Conservation (phyloP, 2,329 filamentous ascomycete species). For the Colletotrichum viniferum region DNA sequence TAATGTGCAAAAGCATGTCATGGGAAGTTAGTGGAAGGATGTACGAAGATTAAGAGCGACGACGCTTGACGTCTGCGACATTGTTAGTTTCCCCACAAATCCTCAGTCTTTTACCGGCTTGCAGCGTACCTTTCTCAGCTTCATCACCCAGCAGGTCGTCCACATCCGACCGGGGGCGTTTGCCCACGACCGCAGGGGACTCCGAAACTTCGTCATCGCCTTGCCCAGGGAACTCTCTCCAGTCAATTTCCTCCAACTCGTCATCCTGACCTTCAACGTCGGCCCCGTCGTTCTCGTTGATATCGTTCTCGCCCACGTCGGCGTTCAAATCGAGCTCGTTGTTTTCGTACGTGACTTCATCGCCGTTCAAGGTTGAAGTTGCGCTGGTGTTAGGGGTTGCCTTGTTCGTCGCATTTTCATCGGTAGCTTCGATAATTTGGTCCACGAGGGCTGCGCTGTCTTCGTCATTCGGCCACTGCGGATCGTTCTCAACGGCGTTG, state of each 20-base stretch:
- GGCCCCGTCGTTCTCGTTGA: not conserved
- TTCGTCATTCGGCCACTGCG: not conserved
- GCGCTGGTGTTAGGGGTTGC: conserved; percentile 29
- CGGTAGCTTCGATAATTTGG: not conserved
- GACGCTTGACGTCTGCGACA: conserved; percentile 28
- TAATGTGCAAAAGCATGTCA: not conserved
- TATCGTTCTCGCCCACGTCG: conserved; percentile 9
- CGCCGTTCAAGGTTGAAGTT: conserved; percentile 36
- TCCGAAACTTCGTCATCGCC: conserved; percentile 16
- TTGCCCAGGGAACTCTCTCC: conserved; percentile 27
- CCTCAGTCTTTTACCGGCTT: not conserved
- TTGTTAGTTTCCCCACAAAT: conserved; percentile 5
- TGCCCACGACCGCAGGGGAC: conserved; percentile 18
- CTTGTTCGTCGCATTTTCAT: conserved; percentile 6
- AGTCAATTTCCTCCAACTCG: conserved; percentile 29
- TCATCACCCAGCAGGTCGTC: conserved; percentile 25
- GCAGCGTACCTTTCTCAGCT: conserved; percentile 25
- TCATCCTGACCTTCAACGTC: not conserved
- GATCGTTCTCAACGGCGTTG: not conserved
- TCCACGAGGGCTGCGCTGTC: not conserved
- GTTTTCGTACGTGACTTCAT: conserved; percentile 29
- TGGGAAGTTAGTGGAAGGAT: conserved; percentile 10
- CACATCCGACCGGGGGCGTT: conserved; percentile 27
- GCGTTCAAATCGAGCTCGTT: conserved; percentile 35
- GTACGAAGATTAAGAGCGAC: conserved; percentile 22